phyloP scores from a whole-genome alignment of 2,329 filamentous ascomycete species.

The Claviceps monticola region DNA sequence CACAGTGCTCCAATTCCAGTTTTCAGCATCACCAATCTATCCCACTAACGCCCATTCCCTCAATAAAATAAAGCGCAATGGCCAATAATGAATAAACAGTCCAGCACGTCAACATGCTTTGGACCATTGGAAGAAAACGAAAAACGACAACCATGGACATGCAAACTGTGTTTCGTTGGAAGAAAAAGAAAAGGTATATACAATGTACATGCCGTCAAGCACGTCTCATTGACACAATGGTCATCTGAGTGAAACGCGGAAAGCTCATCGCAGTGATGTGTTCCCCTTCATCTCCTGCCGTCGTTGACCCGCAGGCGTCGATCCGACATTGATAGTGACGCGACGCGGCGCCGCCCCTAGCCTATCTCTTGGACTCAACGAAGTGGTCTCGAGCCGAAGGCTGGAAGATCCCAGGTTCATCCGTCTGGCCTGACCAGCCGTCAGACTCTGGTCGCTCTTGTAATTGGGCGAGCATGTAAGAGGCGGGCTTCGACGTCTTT shows the following conservation, averaged over 20 bases:
- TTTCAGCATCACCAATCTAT: too few relatives aligned
- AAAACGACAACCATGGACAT: background rate
- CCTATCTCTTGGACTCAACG: constrained; percentile 14
- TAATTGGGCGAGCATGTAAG: constrained; percentile 36
- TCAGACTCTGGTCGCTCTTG: constrained; percentile 27
- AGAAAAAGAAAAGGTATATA: background rate
- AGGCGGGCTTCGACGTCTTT: constrained; percentile 38
- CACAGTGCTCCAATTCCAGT: too few relatives aligned
- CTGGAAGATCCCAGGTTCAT: constrained; percentile 36
- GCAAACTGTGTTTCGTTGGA: background rate
- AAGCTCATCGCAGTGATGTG: constrained; percentile 16
- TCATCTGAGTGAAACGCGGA: background rate
- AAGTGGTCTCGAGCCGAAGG: constrained; percentile 17
- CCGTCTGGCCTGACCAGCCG: constrained; percentile 40
- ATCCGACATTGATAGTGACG: constrained; percentile 24
- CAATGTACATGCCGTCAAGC: background rate
- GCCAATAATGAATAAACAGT: background rate
- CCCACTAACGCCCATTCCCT: too few relatives aligned
- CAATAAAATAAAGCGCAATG: too few relatives aligned
- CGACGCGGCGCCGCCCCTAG: constrained; percentile 17
- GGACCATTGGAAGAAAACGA: background rate
- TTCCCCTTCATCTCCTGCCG: constrained; percentile 18
- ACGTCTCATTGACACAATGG: background rate
- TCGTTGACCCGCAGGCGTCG: constrained; percentile 13
- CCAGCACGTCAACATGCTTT: background rate